phyloP scores from a whole-genome alignment of 345 rosid genomes.

The Trapa incisa region DNA sequence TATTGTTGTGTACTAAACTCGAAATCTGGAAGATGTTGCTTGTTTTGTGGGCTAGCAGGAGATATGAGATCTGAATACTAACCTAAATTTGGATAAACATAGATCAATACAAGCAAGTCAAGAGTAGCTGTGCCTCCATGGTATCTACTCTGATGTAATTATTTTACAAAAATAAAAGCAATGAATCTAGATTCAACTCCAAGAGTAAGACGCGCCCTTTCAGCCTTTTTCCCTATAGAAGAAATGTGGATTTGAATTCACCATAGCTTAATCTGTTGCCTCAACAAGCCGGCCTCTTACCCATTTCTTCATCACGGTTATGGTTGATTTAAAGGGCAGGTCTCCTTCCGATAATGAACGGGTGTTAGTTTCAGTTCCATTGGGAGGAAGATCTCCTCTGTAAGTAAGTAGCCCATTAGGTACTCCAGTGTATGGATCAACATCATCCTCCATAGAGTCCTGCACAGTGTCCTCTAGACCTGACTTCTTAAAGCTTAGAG shows the following conservation, averaged over 20 bases:
- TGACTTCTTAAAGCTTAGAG: background rate
- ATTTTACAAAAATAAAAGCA: no score
- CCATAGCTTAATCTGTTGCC: slow-evolving; percentile 11
- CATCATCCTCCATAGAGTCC: background rate
- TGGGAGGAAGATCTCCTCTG: slow-evolving; percentile 17
- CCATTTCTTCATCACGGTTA: slow-evolving; percentile 53
- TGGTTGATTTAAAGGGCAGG: slow-evolving; percentile 14
- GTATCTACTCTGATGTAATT: no score
- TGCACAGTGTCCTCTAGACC: slow-evolving; percentile 11
- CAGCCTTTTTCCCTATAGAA: no score
- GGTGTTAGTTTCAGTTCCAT: slow-evolving; percentile 20
- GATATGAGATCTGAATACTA: no score
- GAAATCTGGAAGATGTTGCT: no score
- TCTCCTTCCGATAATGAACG: slow-evolving; percentile 14
- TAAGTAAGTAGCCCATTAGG: slow-evolving; percentile 17
- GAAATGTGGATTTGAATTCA: no score
- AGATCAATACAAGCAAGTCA: no score
- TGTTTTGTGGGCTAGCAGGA: no score
- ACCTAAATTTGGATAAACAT: no score
- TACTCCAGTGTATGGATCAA: background rate
- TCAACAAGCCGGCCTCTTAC: slow-evolving; percentile 72
- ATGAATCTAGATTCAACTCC: no score
- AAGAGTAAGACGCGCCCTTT: no score
- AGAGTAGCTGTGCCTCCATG: no score
- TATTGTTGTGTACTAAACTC: background rate